Evolutionary conservation across 805 yeast genomes (phyloP), one percentile per base, ranked within the genome.

Genomic region (Metschnikowia chrysomelidarum): DNA sequence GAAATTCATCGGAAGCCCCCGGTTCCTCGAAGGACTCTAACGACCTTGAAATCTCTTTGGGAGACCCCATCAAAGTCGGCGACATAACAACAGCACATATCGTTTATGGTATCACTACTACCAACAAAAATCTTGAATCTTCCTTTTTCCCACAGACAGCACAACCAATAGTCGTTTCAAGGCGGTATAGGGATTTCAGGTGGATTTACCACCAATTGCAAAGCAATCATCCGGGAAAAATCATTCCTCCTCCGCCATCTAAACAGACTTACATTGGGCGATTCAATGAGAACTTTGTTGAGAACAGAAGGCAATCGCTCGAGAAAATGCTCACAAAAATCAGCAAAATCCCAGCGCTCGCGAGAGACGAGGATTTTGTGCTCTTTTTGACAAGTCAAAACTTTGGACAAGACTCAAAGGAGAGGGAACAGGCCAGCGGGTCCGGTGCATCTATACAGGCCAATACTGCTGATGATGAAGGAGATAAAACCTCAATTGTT

Each of bases 221-320:
- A 52, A 75, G 77, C 51, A 86, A 82, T 49, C 88, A 93, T 54
- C 95, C 96, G 22, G 98, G 98, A 1, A 71, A 73, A 40, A 80
- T 93, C 23, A 80, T 93, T 16, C 98, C 98, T 1, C 73, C 73
- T 2, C 96, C 98, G 1, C 97, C 98, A 4, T 89, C 97, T 0
- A 95, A 86, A 41, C 95, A 93, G 58, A 96, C 94, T 44, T 83
- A 84, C 6, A 82, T 89, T 36, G 97, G 98, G 4, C 73, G 96
- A 43, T 88, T 93, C 60, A 87, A 87, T 50, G 87, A 87, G 47
- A 88, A 82, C 49, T 89, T 93, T 50, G 79, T 93, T 33, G 97
- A 93, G 58, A 78, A 78, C 45, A 75, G 98, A 59, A 70, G 97
- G 38, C 67, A 81, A 16, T 86, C 91, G 4, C 69, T 93, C 53